Conservation (phyloP, 2,329 filamentous ascomycete species). For the Cladosporium halotolerans region DNA sequence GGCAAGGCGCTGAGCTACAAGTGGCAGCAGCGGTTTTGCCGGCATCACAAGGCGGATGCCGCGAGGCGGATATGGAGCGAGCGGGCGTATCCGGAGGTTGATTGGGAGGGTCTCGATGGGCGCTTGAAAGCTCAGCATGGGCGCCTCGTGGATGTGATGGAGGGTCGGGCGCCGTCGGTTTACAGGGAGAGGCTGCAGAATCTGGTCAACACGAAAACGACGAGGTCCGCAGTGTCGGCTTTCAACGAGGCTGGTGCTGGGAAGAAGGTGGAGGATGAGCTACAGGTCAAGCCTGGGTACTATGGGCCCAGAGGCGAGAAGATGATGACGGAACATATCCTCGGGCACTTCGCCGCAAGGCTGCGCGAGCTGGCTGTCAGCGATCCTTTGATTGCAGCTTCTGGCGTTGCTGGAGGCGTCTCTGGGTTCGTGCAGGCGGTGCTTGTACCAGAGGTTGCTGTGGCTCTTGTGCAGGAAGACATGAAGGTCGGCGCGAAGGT, state of each 20-base stretch:
- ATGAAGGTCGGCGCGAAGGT: slow-evolving; percentile 19
- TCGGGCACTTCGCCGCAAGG: slow-evolving; percentile 21
- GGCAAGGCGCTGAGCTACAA: slow-evolving; percentile 23
- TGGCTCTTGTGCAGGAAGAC: slow-evolving; percentile 31
- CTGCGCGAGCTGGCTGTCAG: slow-evolving; percentile 24
- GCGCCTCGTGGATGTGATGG: slow-evolving; percentile 22
- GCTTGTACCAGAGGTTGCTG: slow-evolving; percentile 32
- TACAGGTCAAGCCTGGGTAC: slow-evolving; percentile 22
- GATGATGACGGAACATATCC: slow-evolving; percentile 31
- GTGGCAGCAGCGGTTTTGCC: slow-evolving; percentile 31
- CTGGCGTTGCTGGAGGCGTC: slow-evolving; percentile 29
- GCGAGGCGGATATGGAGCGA: slow-evolving; percentile 26
- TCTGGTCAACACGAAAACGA: slow-evolving; percentile 16
- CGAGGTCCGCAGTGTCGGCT: slow-evolving; percentile 16
- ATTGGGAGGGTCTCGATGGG: slow-evolving; percentile 24
- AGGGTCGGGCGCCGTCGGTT: slow-evolving; percentile 17
- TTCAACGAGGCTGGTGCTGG: slow-evolving; percentile 6
- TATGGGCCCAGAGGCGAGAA: slow-evolving; percentile 32
- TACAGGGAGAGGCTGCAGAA: slow-evolving; percentile 24
- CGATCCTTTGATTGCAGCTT: slow-evolving; percentile 27
- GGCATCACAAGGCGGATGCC: slow-evolving; percentile 23
- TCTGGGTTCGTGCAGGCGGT: slow-evolving; percentile 32
- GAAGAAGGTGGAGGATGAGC: background rate
- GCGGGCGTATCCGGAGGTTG: slow-evolving; percentile 29
- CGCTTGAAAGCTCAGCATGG: slow-evolving; percentile 24